These are phyloP conservation scores for Cystoderma amianthinum DNA, from an alignment of 768 basidiomycete species.

Conservation along the genomic window DNA sequence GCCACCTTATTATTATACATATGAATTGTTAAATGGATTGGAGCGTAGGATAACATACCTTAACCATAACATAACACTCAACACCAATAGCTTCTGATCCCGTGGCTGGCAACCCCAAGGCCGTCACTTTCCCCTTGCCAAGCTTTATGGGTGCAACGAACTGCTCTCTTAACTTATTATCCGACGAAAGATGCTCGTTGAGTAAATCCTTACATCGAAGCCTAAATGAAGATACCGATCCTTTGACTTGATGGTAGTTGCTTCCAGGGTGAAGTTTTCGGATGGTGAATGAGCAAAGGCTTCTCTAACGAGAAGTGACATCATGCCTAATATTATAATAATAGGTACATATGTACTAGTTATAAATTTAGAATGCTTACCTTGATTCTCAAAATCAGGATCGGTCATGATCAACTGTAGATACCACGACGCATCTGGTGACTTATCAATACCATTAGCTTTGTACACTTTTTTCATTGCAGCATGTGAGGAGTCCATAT, in stretches of 20 bases:
- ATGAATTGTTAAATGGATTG: no score
- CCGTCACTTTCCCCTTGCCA: constrained; percentile 13
- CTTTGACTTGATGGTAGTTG: constrained; percentile 17
- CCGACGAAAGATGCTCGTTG: no score
- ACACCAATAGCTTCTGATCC: constrained; percentile 13
- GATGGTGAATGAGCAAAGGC: constrained; percentile 14
- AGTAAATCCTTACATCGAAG: constrained; percentile 22
- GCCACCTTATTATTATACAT: no score
- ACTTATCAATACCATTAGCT: constrained; percentile 7
- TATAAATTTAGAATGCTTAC: constrained; percentile 7
- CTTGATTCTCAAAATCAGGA: constrained; percentile 19
- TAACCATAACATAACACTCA: constrained; percentile 14
- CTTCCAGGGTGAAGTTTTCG: constrained; percentile 17
- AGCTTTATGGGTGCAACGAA: constrained; percentile 8
- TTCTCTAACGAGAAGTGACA: constrained; percentile 21
- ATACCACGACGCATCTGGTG: constrained; percentile 21
- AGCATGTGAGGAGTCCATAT: constrained; percentile 10
- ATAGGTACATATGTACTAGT: neutral
- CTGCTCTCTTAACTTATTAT: constrained; percentile 4
- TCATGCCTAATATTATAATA: constrained; percentile 11
- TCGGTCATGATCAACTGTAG: constrained; percentile 17
- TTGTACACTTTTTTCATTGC: constrained; percentile 13
- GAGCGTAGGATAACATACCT: no score
- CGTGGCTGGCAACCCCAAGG: constrained; percentile 8
- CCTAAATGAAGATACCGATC: constrained; percentile 23